phyloP scores from a whole-genome alignment of 495 filamentous ascomycete genomes.

The Hypoxylon lienhwacheense region DNA sequence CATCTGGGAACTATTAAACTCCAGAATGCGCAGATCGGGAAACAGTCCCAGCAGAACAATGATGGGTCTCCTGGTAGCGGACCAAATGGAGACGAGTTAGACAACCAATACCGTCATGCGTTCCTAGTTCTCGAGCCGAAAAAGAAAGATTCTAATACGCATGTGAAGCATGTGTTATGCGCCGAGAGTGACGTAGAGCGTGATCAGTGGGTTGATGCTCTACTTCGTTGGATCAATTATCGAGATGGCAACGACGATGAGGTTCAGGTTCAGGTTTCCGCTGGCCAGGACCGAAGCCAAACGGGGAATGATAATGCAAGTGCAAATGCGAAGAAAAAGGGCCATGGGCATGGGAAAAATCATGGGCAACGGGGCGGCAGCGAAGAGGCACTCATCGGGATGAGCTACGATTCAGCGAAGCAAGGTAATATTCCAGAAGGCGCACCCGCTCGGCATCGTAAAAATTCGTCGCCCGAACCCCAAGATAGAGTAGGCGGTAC shows the following conservation, averaged over 20 bases:
- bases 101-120: slow-evolving; percentile 95
- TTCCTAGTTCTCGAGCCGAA: slow-evolving; percentile 95
- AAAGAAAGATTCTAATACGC: slow-evolving; percentile 86
- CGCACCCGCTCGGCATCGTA: slow-evolving; percentile 32
- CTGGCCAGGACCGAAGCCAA: slow-evolving; percentile 37
- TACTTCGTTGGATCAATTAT: slow-evolving; percentile 88
- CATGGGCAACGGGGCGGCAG: slow-evolving; percentile 40
- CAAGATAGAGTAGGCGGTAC: slow-evolving; percentile 41
- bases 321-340: slow-evolving; percentile 57
- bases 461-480: slow-evolving; percentile 38
- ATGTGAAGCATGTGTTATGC: slow-evolving; percentile 93
- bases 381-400: slow-evolving; percentile 65
- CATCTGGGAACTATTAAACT: slow-evolving; percentile 94
- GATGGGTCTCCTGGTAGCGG: slow-evolving; percentile 63
- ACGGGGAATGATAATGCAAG: slow-evolving; percentile 37
- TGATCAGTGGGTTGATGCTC: slow-evolving; percentile 88
- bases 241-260: slow-evolving; percentile 61
- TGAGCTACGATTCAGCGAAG: slow-evolving; percentile 83
- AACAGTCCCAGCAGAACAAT: slow-evolving; percentile 68
- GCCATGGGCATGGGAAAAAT: slow-evolving; percentile 36
- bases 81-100: slow-evolving; percentile 67
- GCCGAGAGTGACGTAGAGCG: slow-evolving; percentile 92
- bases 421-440: slow-evolving; percentile 60
- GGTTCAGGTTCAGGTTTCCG: slow-evolving; percentile 34
- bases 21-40: slow-evolving; percentile 88